phyloP scores from a whole-genome alignment of 345 rosid species.

The Eucalyptus lansdowneana region DNA sequence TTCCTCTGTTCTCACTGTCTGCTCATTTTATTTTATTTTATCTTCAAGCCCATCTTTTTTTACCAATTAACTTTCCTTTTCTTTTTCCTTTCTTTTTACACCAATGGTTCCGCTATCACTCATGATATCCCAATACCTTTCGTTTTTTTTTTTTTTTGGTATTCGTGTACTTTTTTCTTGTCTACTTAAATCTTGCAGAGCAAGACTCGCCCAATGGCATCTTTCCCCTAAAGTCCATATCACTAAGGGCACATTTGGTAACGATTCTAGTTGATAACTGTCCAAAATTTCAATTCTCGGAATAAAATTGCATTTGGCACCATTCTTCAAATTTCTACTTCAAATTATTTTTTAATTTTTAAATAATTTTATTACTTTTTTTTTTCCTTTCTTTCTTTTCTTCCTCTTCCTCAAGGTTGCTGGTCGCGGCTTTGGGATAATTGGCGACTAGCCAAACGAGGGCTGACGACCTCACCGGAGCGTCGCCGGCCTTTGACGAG shows the following conservation, averaged over 20 bases:
- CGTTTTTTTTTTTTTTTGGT: too few relatives aligned
- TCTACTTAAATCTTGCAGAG: not conserved
- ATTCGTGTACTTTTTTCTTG: not conserved
- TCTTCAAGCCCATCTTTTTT: not conserved
- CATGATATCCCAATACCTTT: not conserved
- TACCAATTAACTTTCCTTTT: not conserved
- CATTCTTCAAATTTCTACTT: too few relatives aligned
- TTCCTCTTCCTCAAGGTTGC: too few relatives aligned
- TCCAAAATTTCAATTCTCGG: rapidly evolving
- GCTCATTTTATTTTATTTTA: too few relatives aligned
- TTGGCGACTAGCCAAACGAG: rapidly evolving
- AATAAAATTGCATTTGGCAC: too few relatives aligned
- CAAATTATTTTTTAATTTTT: too few relatives aligned
- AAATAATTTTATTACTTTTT: too few relatives aligned
- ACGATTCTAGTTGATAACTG: rapidly evolving
- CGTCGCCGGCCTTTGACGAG: rapidly evolving
- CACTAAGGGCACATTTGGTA: rapidly evolving
- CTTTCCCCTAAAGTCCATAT: too few relatives aligned
- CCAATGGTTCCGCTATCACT: not conserved
- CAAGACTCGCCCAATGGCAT: not conserved
- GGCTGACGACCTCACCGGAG: rapidly evolving
- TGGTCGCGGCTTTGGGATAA: rapidly evolving
- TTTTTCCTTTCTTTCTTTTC: too few relatives aligned
- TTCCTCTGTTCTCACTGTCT: too few relatives aligned
- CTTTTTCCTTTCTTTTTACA: not conserved